Evolutionary conservation across 306 rosid species (phyloP).

Genomic region (Glycine soja): DNA sequence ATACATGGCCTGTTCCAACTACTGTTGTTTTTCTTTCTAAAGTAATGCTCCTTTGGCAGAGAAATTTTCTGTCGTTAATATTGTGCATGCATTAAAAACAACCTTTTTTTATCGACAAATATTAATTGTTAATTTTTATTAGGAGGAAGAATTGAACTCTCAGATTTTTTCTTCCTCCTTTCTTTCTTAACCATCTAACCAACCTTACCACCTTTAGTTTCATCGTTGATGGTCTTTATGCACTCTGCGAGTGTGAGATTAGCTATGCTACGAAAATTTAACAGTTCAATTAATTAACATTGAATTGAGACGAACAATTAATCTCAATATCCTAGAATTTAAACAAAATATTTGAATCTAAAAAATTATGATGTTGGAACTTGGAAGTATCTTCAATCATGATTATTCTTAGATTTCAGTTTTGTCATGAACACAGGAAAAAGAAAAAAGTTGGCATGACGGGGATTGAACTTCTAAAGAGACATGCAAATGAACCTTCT

Average conservation of each 20-base stretch:
- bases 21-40: neutral
- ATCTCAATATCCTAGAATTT: too few species aligned
- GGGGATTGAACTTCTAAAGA: neutral
- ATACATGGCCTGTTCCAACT: too few species aligned
- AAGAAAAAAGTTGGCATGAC: too few species aligned
- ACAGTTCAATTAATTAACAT: too few species aligned
- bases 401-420: neutral
- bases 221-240: neutral
- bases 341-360: too few species aligned
- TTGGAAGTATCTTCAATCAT: neutral
- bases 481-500: slow-evolving; percentile 18
- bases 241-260: neutral
- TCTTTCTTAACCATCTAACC: too few species aligned
- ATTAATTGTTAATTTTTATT: too few species aligned
- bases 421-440: too few species aligned
- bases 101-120: neutral
- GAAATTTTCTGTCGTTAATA: neutral
- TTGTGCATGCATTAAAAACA: neutral
- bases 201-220: neutral
- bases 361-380: neutral
- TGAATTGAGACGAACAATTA: too few species aligned
- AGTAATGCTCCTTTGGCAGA: slow-evolving; percentile 6
- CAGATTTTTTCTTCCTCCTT: too few species aligned
- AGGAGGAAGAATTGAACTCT: too few species aligned
- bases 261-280: neutral